These are phyloP conservation scores for Sphagnum contortum DNA, from an alignment of 225 moss, liverwort and hornwort species.

Conservation along the genomic window DNA sequence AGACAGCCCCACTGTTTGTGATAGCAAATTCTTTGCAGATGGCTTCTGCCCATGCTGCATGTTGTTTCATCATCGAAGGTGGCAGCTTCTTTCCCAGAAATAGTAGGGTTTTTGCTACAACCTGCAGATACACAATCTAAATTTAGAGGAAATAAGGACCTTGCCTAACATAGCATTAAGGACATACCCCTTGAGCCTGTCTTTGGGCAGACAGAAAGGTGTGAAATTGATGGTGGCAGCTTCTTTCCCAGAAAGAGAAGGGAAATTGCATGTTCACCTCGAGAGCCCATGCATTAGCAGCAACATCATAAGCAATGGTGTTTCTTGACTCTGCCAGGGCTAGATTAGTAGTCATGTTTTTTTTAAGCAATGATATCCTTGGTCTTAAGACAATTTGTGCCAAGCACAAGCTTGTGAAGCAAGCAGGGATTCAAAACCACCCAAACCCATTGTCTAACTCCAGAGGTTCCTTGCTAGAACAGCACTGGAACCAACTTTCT, in stretches of 20 bases:
- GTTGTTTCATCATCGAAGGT: conserved; percentile 48
- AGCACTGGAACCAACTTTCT: too few relatives aligned
- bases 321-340: too few relatives aligned
- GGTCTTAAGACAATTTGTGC: too few relatives aligned
- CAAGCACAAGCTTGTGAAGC: too few relatives aligned
- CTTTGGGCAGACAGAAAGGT: too few relatives aligned
- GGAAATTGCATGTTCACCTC: conserved; percentile 12
- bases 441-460: too few relatives aligned
- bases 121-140: conserved; percentile 21
- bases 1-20: conserved; percentile 42
- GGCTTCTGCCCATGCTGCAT: conserved; percentile 49
- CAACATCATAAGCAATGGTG: too few relatives aligned
- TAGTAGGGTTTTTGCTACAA: conserved; percentile 39
- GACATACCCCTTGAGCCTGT: neutral
- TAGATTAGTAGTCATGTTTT: too few relatives aligned
- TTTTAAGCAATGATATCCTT: too few relatives aligned
- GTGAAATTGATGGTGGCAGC: conserved; percentile 31
- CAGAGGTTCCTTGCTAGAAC: too few relatives aligned
- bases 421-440: too few relatives aligned
- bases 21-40: conserved; percentile 41
- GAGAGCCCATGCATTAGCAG: too few relatives aligned
- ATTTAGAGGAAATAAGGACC: neutral
- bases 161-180: neutral
- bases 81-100: conserved; percentile 61
- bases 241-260: conserved; percentile 48